Percentiles rank a stretch among this genome's conserved stretches.
Conservation (phyloP, 1,284 basidiomycete genomes). For the Sutorius eximius region DNA sequence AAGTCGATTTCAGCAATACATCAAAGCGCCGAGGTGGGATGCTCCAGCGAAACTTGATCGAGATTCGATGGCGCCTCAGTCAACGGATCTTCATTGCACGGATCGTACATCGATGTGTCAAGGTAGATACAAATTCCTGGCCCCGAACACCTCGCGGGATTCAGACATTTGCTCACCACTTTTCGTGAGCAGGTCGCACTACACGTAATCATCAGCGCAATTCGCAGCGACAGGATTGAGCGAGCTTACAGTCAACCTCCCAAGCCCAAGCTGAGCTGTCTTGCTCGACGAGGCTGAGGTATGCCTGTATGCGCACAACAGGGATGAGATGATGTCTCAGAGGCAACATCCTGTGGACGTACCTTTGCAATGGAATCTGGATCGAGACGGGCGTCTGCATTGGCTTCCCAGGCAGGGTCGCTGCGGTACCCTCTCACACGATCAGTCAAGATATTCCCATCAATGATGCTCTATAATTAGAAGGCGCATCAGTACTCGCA, state of each 20-base stretch:
- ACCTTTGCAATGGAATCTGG: conserved; percentile 67
- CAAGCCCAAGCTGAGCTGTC: conserved; percentile 65
- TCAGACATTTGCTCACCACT: conserved; percentile 30
- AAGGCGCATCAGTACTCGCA: background rate
- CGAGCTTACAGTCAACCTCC: conserved; percentile 61
- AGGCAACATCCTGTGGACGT: background rate
- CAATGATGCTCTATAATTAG: conserved; percentile 53
- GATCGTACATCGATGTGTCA: background rate
- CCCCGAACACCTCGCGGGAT: background rate
- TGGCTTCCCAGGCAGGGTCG: conserved; percentile 44
- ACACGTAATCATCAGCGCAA: conserved; percentile 1
- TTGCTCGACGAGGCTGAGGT: conserved; percentile 59
- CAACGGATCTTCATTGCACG: background rate
- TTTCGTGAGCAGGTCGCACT: conserved; percentile 48
- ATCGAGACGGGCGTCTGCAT: conserved; percentile 49
- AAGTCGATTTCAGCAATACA: background rate
- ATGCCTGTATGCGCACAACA: conserved; percentile 38
- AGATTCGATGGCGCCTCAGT: background rate
- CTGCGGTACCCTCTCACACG: conserved; percentile 30
- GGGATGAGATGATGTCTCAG: conserved; percentile 23
- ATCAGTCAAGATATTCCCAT: conserved; percentile 60
- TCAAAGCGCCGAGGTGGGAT: background rate
- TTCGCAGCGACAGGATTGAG: background rate
- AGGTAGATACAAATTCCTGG: background rate
- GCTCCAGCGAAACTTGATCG: background rate